Base-by-base conservation (phyloP, 305 asterid genomes). In the Fraxinus baroniana region DNA sequence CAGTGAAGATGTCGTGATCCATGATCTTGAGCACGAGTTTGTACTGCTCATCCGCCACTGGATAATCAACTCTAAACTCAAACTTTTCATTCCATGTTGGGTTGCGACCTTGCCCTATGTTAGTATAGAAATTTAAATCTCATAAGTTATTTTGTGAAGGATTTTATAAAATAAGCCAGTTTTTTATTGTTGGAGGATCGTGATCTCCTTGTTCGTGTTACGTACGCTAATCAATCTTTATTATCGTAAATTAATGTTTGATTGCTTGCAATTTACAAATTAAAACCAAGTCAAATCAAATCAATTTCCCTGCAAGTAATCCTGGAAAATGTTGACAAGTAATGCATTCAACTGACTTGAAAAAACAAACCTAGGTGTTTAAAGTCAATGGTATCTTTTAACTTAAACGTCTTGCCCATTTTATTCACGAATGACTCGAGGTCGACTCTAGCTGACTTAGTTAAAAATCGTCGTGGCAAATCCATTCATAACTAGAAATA, bases 71-170 rank as follows among this genome's bases (percentile, higher is more conserved):
- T 79, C 83, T 87, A 81, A 94, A 94, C 33, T 55, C 89, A 36
- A 94, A 91, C 78, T 85, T 87, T 79, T 94, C 93, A 24, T 94
- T 90, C 98, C 98, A 94, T 72, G 39, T 80, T 3, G 92, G 93
- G 1, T 12, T 84, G 15, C 84, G 85, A 2, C 97, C 97, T 80
- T 88, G 88, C 62, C 94, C 98, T 92, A 86, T 83, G 4, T 13
- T 1, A 30, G 36, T 36, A 0, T 62, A 74, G 52, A 36, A 24
- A 3, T n/a, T 5, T 17, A 71, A 71, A 71, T 28, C 5, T 76
- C 37, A 5, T 39, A 1, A 9, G 20, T 49, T 49, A 49, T 49
- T 46, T 10, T 41, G 26, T 5, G 12, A 28, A n/a, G 4, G 2
- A 7, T 5, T 6, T 2, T 39, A 22, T 7, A 77, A 13, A 22